Base-by-base conservation (phyloP, 225 moss, liverwort and hornwort genomes). In the Asterella californica region DNA sequence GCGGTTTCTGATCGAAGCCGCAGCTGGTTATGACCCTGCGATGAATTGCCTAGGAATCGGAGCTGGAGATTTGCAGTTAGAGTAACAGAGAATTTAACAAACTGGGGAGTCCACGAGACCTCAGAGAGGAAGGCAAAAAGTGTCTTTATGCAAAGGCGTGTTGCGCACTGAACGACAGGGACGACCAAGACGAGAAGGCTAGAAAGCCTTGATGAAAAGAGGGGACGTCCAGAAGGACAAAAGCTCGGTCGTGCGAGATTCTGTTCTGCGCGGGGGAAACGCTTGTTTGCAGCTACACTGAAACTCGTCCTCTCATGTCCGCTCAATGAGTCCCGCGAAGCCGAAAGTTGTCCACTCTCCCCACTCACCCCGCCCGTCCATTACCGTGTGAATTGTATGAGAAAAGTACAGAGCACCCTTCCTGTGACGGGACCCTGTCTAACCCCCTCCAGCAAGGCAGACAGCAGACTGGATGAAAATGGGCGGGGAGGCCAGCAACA, bases 121-220 rank as follows among this genome's bases (percentile, higher is more conserved):
- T 2, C 30, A 47, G 15, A 45, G 54, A 55, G 48, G 17, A 22
- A 53, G 36, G 22, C 1, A 2, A 19, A n/a, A 2, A 4, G 24
- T 73, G 24, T 50, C 73, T 73, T 52, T 18, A 12, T 11, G 27
- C 73, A 52, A 24, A 50, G 49, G n/a, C 50, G 27, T 52, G 50
- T 52, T n/a, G n/a, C 42, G 70, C 70, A 50, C 73, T 2, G 25
- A 73, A n/a, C 73, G 73, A 73, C 49, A 48, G 50, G 49, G 30
- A 32, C 9, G 14, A 64, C 30, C 70, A 22, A 70, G 34, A 25
- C 17, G 9, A 45, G 45, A 38, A 11, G 47, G 32, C 45, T 38
- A 48, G 71, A 45, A 38, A 47, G 0, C 71, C 10, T 4, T n/a
- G 46, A 48, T 42, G 25, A 21, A 72, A 6, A 36, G 14, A 33